Percentiles rank a stretch among this genome's conserved stretches.
Evolutionary conservation across 345 rosid species (phyloP).

Genomic region (Carallia pectinifolia): DNA sequence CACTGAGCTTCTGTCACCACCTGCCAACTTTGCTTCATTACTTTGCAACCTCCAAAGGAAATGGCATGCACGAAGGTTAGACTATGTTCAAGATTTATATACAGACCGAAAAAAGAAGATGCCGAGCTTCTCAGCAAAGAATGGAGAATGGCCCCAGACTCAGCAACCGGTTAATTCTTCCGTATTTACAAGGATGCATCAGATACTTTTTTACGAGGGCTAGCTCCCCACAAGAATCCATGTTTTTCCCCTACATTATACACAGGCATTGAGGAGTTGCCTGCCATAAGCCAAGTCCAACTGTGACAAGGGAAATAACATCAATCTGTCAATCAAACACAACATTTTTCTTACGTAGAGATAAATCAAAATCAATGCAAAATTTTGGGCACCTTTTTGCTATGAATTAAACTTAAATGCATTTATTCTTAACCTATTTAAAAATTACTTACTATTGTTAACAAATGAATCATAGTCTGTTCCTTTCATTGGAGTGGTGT

Average conservation of each 20-base stretch:
- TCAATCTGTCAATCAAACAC: constrained; percentile 5
- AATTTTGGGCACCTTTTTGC: background rate
- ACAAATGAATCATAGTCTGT: background rate
- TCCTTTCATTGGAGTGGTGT: too few relatives aligned
- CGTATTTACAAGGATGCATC: constrained; percentile 28
- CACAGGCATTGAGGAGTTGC: constrained; percentile 20
- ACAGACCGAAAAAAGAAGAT: constrained; percentile 20
- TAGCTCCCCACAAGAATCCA: constrained; percentile 22
- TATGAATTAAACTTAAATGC: background rate
- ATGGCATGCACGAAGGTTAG: constrained; percentile 27
- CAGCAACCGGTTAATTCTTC: constrained; percentile 20
- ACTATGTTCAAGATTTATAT: constrained; percentile 29
- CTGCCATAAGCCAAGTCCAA: constrained; percentile 19
- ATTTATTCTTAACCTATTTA: background rate
- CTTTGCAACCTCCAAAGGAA: constrained; percentile 11
- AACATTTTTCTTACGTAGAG: background rate
- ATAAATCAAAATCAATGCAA: background rate
- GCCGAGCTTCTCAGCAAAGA: constrained; percentile 23
- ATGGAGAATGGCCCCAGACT: constrained; percentile 19
- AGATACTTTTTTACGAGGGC: constrained; percentile 13
- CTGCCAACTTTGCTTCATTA: constrained; percentile 19
- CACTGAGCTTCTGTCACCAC: constrained; percentile 20
- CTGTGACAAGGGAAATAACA: constrained; percentile 22
- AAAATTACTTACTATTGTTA: background rate
- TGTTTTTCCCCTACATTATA: constrained; percentile 17